Evolutionary conservation across 2,329 filamentous ascomycete genomes (phyloP).

Genomic region (Aspergillus tamarii): DNA sequence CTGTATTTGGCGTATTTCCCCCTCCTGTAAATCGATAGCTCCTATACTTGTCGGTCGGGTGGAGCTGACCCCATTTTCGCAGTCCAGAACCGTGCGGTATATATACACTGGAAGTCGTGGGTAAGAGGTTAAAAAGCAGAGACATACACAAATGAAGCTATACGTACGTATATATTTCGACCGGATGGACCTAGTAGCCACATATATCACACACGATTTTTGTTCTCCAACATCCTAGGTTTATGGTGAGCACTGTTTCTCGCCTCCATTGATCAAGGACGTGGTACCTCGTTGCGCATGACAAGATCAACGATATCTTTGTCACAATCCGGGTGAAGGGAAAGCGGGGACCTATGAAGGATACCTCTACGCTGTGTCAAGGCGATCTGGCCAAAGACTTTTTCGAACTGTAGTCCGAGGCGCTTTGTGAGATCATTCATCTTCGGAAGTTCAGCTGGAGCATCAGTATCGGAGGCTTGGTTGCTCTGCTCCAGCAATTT

Average conservation of each 20-base stretch:
- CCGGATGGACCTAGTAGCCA: conserved; percentile 37
- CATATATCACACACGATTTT: conserved; percentile 36
- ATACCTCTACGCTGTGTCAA: conserved; percentile 71
- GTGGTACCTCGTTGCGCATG: conserved; percentile 57
- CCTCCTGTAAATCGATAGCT: conserved; percentile 36
- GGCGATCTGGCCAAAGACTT: conserved; percentile 69
- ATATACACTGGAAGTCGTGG: conserved; percentile 56
- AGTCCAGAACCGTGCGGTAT: conserved; percentile 57
- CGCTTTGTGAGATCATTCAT: conserved; percentile 67
- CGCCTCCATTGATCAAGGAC: neutral
- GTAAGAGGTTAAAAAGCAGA: neutral
- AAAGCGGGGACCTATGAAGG: conserved; percentile 62
- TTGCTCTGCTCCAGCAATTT: conserved; percentile 56
- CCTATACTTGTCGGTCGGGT: conserved; percentile 37
- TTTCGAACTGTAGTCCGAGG: conserved; percentile 60
- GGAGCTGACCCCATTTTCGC: conserved; percentile 63
- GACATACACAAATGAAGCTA: neutral
- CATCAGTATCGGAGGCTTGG: conserved; percentile 51
- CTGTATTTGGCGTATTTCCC: conserved; percentile 61
- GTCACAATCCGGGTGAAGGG: conserved; percentile 48
- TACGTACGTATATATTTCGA: conserved; percentile 38
- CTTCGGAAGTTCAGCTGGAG: conserved; percentile 59
- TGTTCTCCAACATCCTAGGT: conserved; percentile 29
- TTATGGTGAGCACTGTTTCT: conserved; percentile 10
- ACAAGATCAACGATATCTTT: conserved; percentile 56